phyloP scores from a whole-genome alignment of 225 moss, liverwort and hornwort species.

The Anthoceros angustus region DNA sequence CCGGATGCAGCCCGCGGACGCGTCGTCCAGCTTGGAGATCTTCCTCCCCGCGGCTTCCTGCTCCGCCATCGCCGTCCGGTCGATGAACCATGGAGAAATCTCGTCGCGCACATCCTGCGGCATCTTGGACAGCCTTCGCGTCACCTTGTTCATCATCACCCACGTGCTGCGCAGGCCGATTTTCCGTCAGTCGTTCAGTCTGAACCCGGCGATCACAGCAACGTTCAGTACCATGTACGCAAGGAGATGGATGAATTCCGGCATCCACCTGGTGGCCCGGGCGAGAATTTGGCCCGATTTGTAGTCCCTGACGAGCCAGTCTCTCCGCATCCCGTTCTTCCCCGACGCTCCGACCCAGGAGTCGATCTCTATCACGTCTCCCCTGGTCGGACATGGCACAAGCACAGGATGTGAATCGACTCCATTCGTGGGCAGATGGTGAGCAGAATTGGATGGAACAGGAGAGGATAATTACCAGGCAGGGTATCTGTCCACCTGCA shows the following conservation, averaged over 20 bases:
- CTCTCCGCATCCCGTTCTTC: neutral
- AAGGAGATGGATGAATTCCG: too few species aligned
- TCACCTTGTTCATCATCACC: constrained; percentile 5
- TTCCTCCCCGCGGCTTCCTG: neutral
- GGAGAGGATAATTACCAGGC: neutral
- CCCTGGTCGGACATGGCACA: neutral
- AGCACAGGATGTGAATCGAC: neutral
- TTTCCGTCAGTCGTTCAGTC: too few species aligned
- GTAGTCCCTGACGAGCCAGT: constrained; percentile 4
- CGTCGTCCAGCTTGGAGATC: neutral
- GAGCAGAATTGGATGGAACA: neutral
- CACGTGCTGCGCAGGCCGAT: neutral
- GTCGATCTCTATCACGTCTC: constrained; percentile 4
- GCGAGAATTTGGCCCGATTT: neutral
- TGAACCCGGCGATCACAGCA: too few species aligned
- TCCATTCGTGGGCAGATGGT: neutral
- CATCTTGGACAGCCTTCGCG: neutral
- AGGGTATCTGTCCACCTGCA: neutral
- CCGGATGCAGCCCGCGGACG: neutral
- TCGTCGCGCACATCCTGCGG: neutral
- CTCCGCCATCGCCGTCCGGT: neutral
- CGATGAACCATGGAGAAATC: constrained; percentile 3
- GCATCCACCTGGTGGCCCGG: neutral
- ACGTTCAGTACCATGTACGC: too few species aligned
- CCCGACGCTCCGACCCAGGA: constrained; percentile 1